Percentiles rank a stretch among this genome's conserved stretches.
Evolutionary conservation across 202 grass and related monocot genomes (phyloP).

Genomic region (Panicum virgatum): DNA sequence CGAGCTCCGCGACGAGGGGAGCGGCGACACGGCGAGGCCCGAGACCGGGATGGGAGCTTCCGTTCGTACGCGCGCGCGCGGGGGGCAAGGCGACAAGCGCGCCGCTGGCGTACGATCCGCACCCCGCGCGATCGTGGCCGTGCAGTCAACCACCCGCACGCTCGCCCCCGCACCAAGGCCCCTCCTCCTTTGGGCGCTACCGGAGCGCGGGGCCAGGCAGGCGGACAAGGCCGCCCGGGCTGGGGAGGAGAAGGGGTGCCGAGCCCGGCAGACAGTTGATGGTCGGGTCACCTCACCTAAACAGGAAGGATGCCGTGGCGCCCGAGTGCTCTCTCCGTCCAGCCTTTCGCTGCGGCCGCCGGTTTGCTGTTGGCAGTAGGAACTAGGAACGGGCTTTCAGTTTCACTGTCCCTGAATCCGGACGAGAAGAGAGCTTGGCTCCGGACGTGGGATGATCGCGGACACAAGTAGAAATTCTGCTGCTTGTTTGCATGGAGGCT

Average conservation of each 20-base stretch:
- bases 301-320: neutral
- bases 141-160: slow-evolving; percentile 27
- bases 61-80: no score
- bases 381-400: no score
- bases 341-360: neutral
- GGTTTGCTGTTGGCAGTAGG: neutral
- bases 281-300: slow-evolving; percentile 6
- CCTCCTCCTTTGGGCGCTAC: neutral
- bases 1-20: neutral
- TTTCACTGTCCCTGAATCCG: neutral
- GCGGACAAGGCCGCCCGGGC: neutral
- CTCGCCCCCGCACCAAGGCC: neutral
- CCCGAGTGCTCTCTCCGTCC: neutral
- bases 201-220: neutral
- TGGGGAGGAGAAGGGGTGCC: no score
- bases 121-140: slow-evolving; percentile 1
- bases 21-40: neutral
- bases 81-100: slow-evolving; percentile 2
- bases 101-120: slow-evolving; percentile 24
- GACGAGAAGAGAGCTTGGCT: neutral
- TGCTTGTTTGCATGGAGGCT: neutral
- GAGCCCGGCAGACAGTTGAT: neutral
- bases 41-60: neutral
- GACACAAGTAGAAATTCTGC: neutral
- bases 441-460: neutral